Base-by-base conservation (phyloP, 176 grass and related monocot species). In the Bonia amplexicaulis region DNA sequence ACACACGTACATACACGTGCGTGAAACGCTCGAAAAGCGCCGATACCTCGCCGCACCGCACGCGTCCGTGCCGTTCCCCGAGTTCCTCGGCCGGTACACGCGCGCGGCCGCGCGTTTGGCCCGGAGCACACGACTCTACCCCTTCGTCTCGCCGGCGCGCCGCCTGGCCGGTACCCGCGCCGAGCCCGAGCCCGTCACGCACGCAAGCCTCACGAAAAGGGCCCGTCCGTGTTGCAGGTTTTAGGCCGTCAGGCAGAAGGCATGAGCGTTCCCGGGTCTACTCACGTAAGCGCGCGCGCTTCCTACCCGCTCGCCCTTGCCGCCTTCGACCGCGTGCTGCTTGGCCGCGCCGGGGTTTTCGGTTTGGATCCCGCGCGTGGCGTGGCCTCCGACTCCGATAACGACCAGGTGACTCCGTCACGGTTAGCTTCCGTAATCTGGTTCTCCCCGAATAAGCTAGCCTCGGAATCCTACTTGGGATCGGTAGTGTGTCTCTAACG, bases 161-260 rank as follows among this genome's bases (percentile, higher is more conserved):
- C 51, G 16, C 51, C 51, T 19, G 3, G 44, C 42, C 2, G 35
- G 35, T 45, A 45, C 44, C 44, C 6, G 17, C 14, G 53, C 53
- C 17, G 54, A 9, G 19, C 19, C 54, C 54, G 54, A 9, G 19
- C 19, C 54, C 54, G 54, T 22, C 53, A 57, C 19, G 53, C 19
- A 9, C 53, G 54, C 20, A 13, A 48, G 40, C 9, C 33, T 1
- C 42, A 44, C 8, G 9, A 11, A 17, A 51, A 51, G 48, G 48
- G 49, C 15, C 61, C 22, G 42, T 2, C 73, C 82, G 61, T n/a
- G 73, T 46, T 57, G 62, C 73, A 23, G 9, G 44, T 76, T 7
- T 23, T 3, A 66, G 74, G 19, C 20, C 84, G 27, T 63, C 84
- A 86, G 84, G 84, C 84, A 16, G 84, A 79, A 72, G 44, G 84